These are phyloP conservation scores for Thuidium tamariscinum DNA, from an alignment of 225 moss, liverwort and hornwort genomes.

Conservation along the genomic window DNA sequence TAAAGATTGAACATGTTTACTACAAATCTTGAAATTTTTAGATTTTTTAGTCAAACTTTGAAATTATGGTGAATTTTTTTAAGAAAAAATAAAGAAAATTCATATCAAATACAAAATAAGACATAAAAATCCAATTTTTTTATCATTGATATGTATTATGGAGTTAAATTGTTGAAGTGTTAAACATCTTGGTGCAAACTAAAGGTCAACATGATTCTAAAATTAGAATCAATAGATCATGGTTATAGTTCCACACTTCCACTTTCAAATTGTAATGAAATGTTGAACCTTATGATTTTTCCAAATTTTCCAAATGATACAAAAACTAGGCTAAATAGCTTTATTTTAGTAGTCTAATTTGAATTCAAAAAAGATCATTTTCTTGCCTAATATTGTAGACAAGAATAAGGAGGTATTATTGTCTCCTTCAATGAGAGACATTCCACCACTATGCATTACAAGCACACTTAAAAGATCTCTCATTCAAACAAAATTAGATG, in stretches of 20 bases:
- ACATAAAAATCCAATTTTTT: accelerated
- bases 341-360: not conserved
- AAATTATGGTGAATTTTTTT: accelerated
- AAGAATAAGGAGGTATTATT: too few species aligned
- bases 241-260: accelerated
- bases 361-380: not conserved
- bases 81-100: not conserved
- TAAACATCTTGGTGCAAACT: too few species aligned
- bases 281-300: not conserved
- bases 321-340: not conserved
- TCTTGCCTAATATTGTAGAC: accelerated
- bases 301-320: accelerated
- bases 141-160: accelerated
- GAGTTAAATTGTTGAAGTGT: too few species aligned
- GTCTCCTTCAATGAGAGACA: too few species aligned
- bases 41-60: too few species aligned
- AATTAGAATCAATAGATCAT: accelerated
- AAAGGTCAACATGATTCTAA: accelerated
- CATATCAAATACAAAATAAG: too few species aligned
- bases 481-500: not conserved
- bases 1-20: too few species aligned
- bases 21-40: not conserved
- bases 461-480: too few species aligned
- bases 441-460: not conserved
- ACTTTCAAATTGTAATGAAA: not conserved